These are phyloP conservation scores for Clonostachys chloroleuca DNA, from an alignment of 2,329 filamentous ascomycete species.

Conservation along the genomic window DNA sequence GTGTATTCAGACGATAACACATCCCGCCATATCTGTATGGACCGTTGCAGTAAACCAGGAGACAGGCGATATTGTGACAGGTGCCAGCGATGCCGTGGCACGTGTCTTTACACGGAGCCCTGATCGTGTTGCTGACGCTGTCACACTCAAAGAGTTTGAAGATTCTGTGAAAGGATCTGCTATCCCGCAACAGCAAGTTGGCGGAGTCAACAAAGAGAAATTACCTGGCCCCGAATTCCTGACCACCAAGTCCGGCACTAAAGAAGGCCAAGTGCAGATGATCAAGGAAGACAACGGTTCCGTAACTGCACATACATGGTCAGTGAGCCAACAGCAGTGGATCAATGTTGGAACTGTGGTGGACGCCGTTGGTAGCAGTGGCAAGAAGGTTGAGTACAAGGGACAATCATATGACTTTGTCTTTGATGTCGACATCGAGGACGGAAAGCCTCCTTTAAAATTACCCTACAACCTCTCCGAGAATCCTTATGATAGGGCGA, in stretches of 20 bases:
- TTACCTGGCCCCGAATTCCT: conserved; percentile 87
- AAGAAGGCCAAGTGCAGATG: conserved; percentile 94
- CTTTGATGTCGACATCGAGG: conserved; percentile 94
- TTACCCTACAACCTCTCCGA: conserved; percentile 91
- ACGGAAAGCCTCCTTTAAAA: conserved; percentile 87
- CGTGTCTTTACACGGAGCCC: conserved; percentile 76
- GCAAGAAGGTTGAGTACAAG: conserved; percentile 69
- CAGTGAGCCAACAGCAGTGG: conserved; percentile 67
- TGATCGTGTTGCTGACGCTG: conserved; percentile 65
- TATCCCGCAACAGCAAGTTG: conserved; percentile 82
- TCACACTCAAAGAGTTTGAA: conserved; percentile 70
- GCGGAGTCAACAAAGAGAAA: conserved; percentile 85
- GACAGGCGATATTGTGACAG: conserved; percentile 89
- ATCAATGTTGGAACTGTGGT: conserved; percentile 91
- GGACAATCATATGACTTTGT: conserved; percentile 94
- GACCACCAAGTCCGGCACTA: conserved; percentile 77
- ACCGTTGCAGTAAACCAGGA: conserved; percentile 76
- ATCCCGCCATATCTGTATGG: conserved; percentile 97
- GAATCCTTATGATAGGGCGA: conserved; percentile 88
- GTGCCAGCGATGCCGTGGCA: conserved; percentile 82
- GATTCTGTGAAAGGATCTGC: conserved; percentile 77
- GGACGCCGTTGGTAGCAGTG: conserved; percentile 78
- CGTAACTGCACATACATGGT: conserved; percentile 88
- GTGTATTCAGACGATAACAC: conserved; percentile 93
- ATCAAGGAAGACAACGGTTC: conserved; percentile 78